These are phyloP conservation scores for Candida gigantensis DNA, from an alignment of 1,139 yeast species.

Conservation along the genomic window DNA sequence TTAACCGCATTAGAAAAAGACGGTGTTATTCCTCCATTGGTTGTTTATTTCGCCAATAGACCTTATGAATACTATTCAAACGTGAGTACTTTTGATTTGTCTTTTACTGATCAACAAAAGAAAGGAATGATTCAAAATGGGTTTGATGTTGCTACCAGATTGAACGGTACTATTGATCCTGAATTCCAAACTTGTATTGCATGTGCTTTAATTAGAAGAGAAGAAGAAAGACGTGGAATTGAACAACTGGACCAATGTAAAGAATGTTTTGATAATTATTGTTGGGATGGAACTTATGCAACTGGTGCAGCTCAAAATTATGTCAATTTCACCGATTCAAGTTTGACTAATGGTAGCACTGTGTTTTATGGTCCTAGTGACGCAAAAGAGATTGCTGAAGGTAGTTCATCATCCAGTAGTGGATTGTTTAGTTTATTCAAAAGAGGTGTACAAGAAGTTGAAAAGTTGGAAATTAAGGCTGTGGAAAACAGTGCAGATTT, in stretches of 20 bases:
- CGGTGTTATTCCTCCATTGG: constrained; percentile 62
- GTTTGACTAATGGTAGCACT: constrained; percentile 27
- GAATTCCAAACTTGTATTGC: constrained; percentile 81
- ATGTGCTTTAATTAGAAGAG: constrained; percentile 84
- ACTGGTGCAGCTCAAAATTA: constrained; percentile 10
- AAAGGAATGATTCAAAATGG: constrained; percentile 72
- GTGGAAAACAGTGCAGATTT: neutral
- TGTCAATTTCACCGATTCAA: constrained; percentile 31
- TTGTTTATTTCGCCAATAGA: constrained; percentile 78
- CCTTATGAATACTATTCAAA: constrained; percentile 70
- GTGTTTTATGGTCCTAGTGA: constrained; percentile 12
- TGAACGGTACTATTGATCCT: constrained; percentile 68
- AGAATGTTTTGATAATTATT: constrained; percentile 68
- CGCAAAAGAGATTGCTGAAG: too few relatives aligned
- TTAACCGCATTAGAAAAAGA: constrained; percentile 47
- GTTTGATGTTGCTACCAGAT: constrained; percentile 71
- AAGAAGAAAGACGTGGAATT: constrained; percentile 68
- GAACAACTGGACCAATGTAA: constrained; percentile 71
- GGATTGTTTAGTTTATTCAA: constrained; percentile 7
- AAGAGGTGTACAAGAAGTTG: constrained; percentile 1
- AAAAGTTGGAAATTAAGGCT: neutral
- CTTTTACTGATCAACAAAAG: constrained; percentile 60
- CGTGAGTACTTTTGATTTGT: constrained; percentile 67
- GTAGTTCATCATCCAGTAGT: constrained; percentile 2
- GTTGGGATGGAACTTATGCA: constrained; percentile 68